A percentile compares a stretch with the other conserved stretches of the same genome.
Evolutionary conservation across 345 rosid species (phyloP).

Genomic region (Mercurialis annua): DNA sequence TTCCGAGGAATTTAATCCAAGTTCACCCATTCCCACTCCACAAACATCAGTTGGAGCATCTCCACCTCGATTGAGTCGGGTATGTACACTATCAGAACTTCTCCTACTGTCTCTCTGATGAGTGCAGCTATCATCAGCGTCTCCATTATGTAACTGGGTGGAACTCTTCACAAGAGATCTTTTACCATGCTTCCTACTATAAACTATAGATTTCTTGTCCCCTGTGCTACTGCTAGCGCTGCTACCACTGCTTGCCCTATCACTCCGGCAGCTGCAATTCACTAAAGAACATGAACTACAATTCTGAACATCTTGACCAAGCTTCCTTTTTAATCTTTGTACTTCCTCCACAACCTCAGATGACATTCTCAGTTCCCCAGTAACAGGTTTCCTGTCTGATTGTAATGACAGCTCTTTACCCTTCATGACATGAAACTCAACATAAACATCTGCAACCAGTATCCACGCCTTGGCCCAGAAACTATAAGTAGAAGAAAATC

Average conservation of each 20-base stretch:
- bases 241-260: slow-evolving; percentile 89
- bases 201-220: slow-evolving; percentile 31
- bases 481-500: slow-evolving; percentile 56
- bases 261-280: slow-evolving; percentile 91
- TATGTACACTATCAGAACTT: slow-evolving; percentile 14
- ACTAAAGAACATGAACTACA: slow-evolving; percentile 82
- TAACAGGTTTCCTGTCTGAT: slow-evolving; percentile 38
- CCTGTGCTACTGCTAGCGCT: slow-evolving; percentile 85
- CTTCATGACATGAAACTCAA: slow-evolving; percentile 61
- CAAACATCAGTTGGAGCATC: slow-evolving; percentile 21
- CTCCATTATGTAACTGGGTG: slow-evolving; percentile 25
- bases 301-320: slow-evolving; percentile 51
- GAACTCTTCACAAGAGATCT: slow-evolving; percentile 40
- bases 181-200: slow-evolving; percentile 59
- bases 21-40: slow-evolving; percentile 8
- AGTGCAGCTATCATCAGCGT: slow-evolving; percentile 32
- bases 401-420: slow-evolving; percentile 47
- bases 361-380: slow-evolving; percentile 62
- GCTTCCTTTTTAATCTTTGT: slow-evolving; percentile 73
- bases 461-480: slow-evolving; percentile 96
- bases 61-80: slow-evolving; percentile 20
- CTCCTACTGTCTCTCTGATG: slow-evolving; percentile 24
- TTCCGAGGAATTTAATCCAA: slow-evolving; percentile 15
- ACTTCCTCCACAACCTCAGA: slow-evolving; percentile 87
- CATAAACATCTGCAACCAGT: slow-evolving; percentile 83